Evolutionary conservation across 768 basidiomycete genomes (phyloP), one percentile per base, ranked within the genome.

Genomic region (Rhizopogon roseolus): DNA sequence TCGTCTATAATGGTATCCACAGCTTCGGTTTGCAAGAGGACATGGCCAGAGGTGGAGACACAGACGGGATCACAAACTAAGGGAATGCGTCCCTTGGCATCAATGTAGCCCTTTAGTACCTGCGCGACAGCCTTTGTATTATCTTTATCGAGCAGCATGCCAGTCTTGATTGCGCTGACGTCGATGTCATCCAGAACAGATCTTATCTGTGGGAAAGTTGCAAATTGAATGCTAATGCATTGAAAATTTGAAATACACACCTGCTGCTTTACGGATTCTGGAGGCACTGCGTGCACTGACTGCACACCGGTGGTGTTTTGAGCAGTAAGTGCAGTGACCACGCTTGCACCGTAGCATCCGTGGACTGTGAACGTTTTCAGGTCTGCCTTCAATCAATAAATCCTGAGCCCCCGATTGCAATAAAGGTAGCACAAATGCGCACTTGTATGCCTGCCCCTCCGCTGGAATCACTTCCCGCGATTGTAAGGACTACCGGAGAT

Each of bases 401-500:
- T 49, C 37, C 25, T 48, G 36, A 6, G 41, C 22, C 36, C 27
- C 17, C 2, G 22, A 22, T 22, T 22, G 22, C 9, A 39, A 40
- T 40, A 14, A 25, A n/a, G 44, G 17, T 46, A 45, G 32, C 14
- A 36, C 14, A 50, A 14, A 40, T 29, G 41, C 70, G 58, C 57
- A 87, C 90, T 74, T 95, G 93, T 25, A 97, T 92, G 0, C 93
- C 94, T 29, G 93, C 93, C 1, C 93, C 93, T 22, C 90, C 91
- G 29, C 88, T 81, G 2, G 85, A 81, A 62, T 95, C 93, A 13
- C 89, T 84, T 7, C 92, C 87, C 17, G 89, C 88, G 7, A 92
- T 90, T 0, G 88, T 87, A 52, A 92, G 64, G 1, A 88, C 73
- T 1, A 76, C 66, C 2, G 70, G 73, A 4, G 54, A 36, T 51